Conservation (phyloP, 352 stramenopile genomes). For the Pythium folliculosum region DNA sequence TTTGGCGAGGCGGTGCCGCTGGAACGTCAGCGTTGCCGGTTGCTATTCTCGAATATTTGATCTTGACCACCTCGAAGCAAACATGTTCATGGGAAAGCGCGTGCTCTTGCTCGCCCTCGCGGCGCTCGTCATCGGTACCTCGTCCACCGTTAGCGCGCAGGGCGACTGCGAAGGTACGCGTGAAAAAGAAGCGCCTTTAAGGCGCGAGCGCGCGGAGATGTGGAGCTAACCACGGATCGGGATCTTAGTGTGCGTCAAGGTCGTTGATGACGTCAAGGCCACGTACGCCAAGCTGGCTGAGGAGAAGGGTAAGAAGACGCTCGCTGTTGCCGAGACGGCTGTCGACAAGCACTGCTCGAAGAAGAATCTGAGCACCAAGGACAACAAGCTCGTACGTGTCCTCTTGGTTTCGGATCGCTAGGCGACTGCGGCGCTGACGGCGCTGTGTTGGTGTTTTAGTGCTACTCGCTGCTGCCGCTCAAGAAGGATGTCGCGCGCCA, state of each 20-base stretch:
- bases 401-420: background rate
- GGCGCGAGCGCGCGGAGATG: background rate
- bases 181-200: background rate
- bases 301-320: constrained; percentile 79
- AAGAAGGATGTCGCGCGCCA: constrained; percentile 94
- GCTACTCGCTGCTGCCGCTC: constrained; percentile 94
- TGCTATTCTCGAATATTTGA: constrained; percentile 36
- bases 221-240: background rate
- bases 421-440: background rate
- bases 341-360: constrained; percentile 82
- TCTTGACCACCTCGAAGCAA: constrained; percentile 4
- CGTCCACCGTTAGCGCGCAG: constrained; percentile 42
- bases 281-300: constrained; percentile 64
- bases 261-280: constrained; percentile 86
- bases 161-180: constrained; percentile 90
- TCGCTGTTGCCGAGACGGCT: constrained; percentile 76
- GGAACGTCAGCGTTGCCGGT: constrained; percentile 19
- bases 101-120: constrained; percentile 69
- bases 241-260: constrained; percentile 89
- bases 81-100: constrained; percentile 57
- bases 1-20: constrained; percentile 1
- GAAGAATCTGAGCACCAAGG: constrained; percentile 86
- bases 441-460: constrained; percentile 43
- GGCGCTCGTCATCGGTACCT: constrained; percentile 49
- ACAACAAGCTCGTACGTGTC: constrained; percentile 88